Conservation (phyloP, 495 filamentous ascomycete species). For the Aspergillus taichungensis region DNA sequence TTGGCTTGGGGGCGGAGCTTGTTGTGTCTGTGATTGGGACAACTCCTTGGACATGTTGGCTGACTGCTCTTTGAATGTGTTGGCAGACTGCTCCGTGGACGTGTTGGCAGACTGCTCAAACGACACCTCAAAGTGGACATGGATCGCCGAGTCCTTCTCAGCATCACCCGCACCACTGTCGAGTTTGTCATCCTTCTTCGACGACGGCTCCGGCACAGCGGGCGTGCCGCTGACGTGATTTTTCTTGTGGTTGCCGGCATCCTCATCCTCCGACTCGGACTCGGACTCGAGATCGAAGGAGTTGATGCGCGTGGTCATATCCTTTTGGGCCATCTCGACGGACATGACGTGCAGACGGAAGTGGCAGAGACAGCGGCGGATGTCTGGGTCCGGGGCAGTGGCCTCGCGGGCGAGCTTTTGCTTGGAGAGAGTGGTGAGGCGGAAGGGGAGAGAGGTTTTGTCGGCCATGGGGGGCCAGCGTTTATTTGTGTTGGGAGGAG, state of each 20-base stretch:
- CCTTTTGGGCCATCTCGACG: slow-evolving; percentile 33
- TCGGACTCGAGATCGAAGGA: slow-evolving; percentile 34
- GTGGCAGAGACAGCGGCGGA: slow-evolving; percentile 35
- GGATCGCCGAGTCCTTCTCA: neutral
- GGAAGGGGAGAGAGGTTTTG: slow-evolving; percentile 33
- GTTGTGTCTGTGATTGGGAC: no score
- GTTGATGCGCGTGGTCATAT: slow-evolving; percentile 35
- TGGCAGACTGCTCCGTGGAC: neutral
- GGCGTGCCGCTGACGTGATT: neutral
- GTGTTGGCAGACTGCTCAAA: slow-evolving; percentile 1
- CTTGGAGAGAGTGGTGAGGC: slow-evolving; percentile 33
- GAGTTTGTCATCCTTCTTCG: neutral
- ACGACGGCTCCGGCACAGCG: neutral
- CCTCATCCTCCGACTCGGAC: slow-evolving; percentile 29
- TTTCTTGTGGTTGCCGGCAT: slow-evolving; percentile 6
- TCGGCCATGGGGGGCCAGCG: slow-evolving; percentile 37
- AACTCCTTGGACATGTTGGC: no score
- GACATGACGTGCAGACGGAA: slow-evolving; percentile 33
- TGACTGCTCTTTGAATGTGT: no score
- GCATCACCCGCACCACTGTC: neutral
- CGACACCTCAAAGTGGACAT: slow-evolving; percentile 1
- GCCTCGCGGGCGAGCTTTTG: slow-evolving; percentile 36
- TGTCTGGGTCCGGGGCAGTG: slow-evolving; percentile 32
- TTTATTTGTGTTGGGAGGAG: slow-evolving; percentile 24
- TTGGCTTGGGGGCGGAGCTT: no score